A percentile compares a stretch with the other conserved stretches of the same genome.
phyloP scores from a whole-genome alignment of 164 flowering plant genomes.

The Macadamia integrifolia region DNA sequence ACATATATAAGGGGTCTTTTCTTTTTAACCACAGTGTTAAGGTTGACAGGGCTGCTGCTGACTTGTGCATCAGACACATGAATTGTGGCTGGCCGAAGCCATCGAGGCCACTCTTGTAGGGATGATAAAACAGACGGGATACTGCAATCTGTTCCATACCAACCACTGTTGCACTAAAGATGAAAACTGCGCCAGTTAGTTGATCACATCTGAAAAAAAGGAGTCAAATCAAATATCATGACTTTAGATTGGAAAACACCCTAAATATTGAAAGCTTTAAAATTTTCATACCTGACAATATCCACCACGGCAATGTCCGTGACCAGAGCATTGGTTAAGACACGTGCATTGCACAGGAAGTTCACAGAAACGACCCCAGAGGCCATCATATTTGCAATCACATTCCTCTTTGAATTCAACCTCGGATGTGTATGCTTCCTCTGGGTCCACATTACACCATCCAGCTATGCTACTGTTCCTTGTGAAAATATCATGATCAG shows the following conservation, averaged over 20 bases:
- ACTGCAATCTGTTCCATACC: slow-evolving; percentile 96
- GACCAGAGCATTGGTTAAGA: slow-evolving; percentile 87
- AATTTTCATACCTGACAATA: slow-evolving; percentile 65
- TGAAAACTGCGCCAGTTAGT: not conserved
- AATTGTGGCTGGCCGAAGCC: slow-evolving; percentile 87
- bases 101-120: slow-evolving; percentile 73
- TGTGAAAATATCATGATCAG: slow-evolving; percentile 69
- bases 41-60: slow-evolving; percentile 26
- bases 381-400: slow-evolving; percentile 93
- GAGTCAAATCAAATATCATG: not conserved
- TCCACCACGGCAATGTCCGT: slow-evolving; percentile 93
- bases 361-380: slow-evolving; percentile 82
- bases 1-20: slow-evolving; percentile 92
- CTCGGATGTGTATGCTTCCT: slow-evolving; percentile 60
- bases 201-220: not conserved
- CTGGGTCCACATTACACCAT: slow-evolving; percentile 97
- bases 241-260: not conserved
- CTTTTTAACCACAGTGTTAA: slow-evolving; percentile 63
- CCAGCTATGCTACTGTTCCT: slow-evolving; percentile 69
- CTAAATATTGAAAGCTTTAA: slow-evolving; percentile 1
- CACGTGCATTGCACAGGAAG: slow-evolving; percentile 63
- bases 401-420: slow-evolving; percentile 74
- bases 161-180: slow-evolving; percentile 71
- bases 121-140: slow-evolving; percentile 72
- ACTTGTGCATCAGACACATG: slow-evolving; percentile 41